Evolutionary conservation across 1,139 yeast species (phyloP).

Genomic region (Candida freyschussii): DNA sequence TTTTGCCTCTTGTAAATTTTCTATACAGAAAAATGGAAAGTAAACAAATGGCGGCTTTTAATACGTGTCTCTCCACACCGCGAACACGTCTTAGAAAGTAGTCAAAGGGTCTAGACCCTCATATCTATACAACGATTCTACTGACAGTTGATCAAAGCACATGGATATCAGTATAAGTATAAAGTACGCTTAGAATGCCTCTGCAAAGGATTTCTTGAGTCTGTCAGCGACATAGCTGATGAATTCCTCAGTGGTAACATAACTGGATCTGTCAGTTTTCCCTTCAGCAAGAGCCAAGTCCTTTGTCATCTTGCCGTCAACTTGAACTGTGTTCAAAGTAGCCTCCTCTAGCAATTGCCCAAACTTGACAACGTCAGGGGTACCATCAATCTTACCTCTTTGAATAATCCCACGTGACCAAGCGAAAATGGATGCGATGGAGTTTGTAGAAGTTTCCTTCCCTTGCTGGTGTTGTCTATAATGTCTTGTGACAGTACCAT

Average conservation of each 20-base stretch:
- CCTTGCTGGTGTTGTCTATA: constrained; percentile 82
- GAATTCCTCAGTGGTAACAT: constrained; percentile 74
- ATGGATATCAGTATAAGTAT: too few relatives aligned
- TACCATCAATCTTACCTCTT: constrained; percentile 70
- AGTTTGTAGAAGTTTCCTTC: constrained; percentile 77
- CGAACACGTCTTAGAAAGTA: too few relatives aligned
- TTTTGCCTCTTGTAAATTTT: too few relatives aligned
- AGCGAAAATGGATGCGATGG: constrained; percentile 80
- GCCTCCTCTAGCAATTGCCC: constrained; percentile 65
- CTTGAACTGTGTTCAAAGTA: constrained; percentile 65
- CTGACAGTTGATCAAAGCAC: too few relatives aligned
- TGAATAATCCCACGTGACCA: constrained; percentile 84
- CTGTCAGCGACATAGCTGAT: constrained; percentile 62
- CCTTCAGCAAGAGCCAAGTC: constrained; percentile 76
- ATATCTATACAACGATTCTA: too few relatives aligned
- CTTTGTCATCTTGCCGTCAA: constrained; percentile 76
- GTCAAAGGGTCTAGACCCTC: too few relatives aligned
- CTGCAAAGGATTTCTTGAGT: constrained; percentile 21
- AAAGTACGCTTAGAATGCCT: constrained; percentile 4
- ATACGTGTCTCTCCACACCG: too few relatives aligned
- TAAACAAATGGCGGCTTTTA: too few relatives aligned
- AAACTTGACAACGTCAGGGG: constrained; percentile 66
- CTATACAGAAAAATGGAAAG: too few relatives aligned
- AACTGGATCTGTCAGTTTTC: constrained; percentile 55
- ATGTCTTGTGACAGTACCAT: constrained; percentile 85